Conservation (phyloP, 1,139 yeast species). For the Pichia sp. region DNA sequence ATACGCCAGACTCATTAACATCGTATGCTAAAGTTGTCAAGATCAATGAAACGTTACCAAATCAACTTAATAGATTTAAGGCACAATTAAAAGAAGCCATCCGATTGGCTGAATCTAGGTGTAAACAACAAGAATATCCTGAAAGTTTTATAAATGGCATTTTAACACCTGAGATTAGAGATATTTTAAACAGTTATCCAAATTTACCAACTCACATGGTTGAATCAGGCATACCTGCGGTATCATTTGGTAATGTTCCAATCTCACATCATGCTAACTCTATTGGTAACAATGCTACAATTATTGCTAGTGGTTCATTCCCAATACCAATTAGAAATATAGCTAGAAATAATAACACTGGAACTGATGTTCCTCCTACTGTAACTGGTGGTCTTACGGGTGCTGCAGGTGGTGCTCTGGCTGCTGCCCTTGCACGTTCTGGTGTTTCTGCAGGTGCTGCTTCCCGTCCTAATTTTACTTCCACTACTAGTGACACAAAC, state of each 20-base stretch:
- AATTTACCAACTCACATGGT: constrained; percentile 16
- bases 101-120: constrained; percentile 26
- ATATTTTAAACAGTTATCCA: constrained; percentile 19
- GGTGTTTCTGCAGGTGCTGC: too few species aligned
- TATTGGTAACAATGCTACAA: not conserved
- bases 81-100: constrained; percentile 24
- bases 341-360: not conserved
- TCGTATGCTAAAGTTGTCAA: constrained; percentile 31
- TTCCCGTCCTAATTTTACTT: not conserved
- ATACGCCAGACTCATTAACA: constrained; percentile 30
- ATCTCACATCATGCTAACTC: not conserved
- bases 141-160: constrained; percentile 26
- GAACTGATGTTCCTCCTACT: too few species aligned
- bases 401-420: too few species aligned
- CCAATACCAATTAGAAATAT: constrained; percentile 4
- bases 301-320: constrained; percentile 9
- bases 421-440: too few species aligned
- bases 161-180: constrained; percentile 22
- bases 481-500: not conserved
- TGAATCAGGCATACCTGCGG: constrained; percentile 14
- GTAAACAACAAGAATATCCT: constrained; percentile 28
- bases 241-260: constrained; percentile 14
- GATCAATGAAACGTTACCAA: constrained; percentile 20
- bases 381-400: too few species aligned
- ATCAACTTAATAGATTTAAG: constrained; percentile 23